Conservation (phyloP, 495 filamentous ascomycete genomes). For the Ascodesmis nigricans region DNA sequence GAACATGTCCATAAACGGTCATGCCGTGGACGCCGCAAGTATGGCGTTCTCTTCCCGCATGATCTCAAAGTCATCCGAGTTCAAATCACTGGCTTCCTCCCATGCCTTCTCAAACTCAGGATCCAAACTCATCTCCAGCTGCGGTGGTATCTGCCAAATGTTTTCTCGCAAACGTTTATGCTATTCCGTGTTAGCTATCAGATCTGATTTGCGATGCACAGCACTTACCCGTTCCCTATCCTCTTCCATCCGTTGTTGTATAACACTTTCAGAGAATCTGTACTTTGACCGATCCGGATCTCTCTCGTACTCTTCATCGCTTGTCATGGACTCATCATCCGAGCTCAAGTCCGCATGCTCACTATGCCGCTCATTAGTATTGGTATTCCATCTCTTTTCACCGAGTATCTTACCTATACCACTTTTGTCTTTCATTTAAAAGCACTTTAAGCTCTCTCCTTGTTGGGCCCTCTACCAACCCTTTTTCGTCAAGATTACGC, state of each 20-base stretch:
- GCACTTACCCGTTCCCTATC: slow-evolving; percentile 48
- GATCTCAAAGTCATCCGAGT: slow-evolving; percentile 58
- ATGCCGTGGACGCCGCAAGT: slow-evolving; percentile 12
- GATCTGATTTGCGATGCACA: slow-evolving; percentile 1
- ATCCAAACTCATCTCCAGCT: slow-evolving; percentile 27
- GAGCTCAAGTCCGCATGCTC: too few relatives aligned
- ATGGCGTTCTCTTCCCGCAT: slow-evolving; percentile 45
- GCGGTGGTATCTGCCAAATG: slow-evolving; percentile 58
- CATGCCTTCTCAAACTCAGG: slow-evolving; percentile 49
- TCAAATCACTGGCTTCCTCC: slow-evolving; percentile 60
- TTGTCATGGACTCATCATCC: too few relatives aligned
- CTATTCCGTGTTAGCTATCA: too few relatives aligned
- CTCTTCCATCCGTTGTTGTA: slow-evolving; percentile 91
- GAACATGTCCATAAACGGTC: slow-evolving; percentile 4
- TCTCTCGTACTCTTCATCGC: slow-evolving; percentile 21
- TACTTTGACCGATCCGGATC: too few relatives aligned
- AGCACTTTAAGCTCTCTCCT: slow-evolving; percentile 10
- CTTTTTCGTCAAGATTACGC: slow-evolving; percentile 12
- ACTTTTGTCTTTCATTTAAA: slow-evolving; percentile 14
- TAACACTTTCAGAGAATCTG: slow-evolving; percentile 59
- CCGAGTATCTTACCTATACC: slow-evolving; percentile 10
- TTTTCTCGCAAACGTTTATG: slow-evolving; percentile 77
- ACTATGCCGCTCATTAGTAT: too few relatives aligned
- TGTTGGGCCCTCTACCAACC: slow-evolving; percentile 9
- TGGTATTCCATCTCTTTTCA: too few relatives aligned